phyloP scores from a whole-genome alignment of 441 rosid species.

The Croton laevigatus region DNA sequence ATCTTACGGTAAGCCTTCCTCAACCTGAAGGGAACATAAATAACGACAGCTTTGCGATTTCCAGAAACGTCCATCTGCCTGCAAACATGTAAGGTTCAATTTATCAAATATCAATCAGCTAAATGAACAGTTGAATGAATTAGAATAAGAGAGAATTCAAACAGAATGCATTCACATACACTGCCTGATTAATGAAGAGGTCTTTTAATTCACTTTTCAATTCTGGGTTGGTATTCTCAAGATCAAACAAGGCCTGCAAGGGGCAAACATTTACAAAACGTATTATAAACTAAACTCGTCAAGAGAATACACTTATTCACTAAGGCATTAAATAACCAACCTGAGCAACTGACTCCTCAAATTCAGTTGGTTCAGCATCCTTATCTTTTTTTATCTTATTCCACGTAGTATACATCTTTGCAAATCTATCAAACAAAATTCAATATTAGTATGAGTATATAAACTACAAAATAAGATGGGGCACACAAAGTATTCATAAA shows the following conservation, averaged over 20 bases:
- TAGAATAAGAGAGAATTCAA: not conserved
- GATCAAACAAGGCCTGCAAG: slow-evolving; percentile 70
- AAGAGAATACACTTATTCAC: not conserved
- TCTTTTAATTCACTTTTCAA: slow-evolving; percentile 81
- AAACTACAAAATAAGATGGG: not conserved
- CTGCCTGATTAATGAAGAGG: slow-evolving; percentile 71
- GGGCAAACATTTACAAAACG: not conserved
- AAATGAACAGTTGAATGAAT: not conserved
- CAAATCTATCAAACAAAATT: not conserved
- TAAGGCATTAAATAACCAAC: slow-evolving; percentile 23
- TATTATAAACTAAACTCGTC: not conserved
- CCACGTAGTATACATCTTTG: slow-evolving; percentile 31
- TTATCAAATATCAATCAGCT: not conserved
- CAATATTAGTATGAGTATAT: not conserved
- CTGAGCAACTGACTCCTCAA: slow-evolving; percentile 79
- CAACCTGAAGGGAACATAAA: slow-evolving; percentile 79
- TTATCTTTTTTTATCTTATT: not conserved
- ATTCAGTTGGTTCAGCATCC: slow-evolving; percentile 30
- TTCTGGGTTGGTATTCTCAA: slow-evolving; percentile 80
- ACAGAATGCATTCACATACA: slow-evolving; percentile 35
- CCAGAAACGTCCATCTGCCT: slow-evolving; percentile 81
- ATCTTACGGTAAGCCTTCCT: slow-evolving; percentile 85
- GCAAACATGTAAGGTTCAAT: slow-evolving; percentile 12
- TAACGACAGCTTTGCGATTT: slow-evolving; percentile 77
- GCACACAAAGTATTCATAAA: not conserved